Evolutionary conservation across 2,329 filamentous ascomycete genomes (phyloP).

Genomic region (Lasiodiplodia hormozganensis): DNA sequence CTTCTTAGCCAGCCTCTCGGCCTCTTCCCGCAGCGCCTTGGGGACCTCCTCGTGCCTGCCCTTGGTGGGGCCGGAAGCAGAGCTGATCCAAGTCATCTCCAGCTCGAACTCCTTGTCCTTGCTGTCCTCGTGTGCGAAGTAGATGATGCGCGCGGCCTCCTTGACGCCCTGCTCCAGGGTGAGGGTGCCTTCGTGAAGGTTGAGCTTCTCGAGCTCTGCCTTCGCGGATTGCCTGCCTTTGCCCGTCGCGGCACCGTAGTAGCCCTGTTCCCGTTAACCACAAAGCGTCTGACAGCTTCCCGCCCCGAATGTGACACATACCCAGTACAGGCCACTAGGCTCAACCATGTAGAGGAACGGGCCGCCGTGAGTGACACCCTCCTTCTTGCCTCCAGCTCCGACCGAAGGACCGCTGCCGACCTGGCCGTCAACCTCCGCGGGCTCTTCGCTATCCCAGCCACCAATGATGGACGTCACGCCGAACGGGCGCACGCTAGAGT

Average conservation of each 20-base stretch:
- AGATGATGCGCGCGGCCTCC: slow-evolving; percentile 96
- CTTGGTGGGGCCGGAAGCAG: slow-evolving; percentile 83
- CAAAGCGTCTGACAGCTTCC: background rate
- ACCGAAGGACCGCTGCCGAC: slow-evolving; percentile 80
- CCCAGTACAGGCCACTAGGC: slow-evolving; percentile 95
- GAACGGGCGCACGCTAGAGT: slow-evolving; percentile 95
- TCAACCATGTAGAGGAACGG: slow-evolving; percentile 99
- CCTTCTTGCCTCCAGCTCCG: slow-evolving; percentile 83
- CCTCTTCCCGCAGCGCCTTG: slow-evolving; percentile 87
- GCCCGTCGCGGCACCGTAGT: slow-evolving; percentile 96
- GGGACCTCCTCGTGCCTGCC: slow-evolving; percentile 93
- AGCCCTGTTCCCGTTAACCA: slow-evolving; percentile 64
- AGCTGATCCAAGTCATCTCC: slow-evolving; percentile 98
- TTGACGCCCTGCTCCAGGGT: slow-evolving; percentile 88
- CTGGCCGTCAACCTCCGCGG: slow-evolving; percentile 86
- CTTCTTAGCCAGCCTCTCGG: slow-evolving; percentile 90
- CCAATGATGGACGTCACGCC: slow-evolving; percentile 94
- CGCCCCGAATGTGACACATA: slow-evolving; percentile 43
- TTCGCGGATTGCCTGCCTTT: slow-evolving; percentile 97
- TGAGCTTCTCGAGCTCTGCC: slow-evolving; percentile 97
- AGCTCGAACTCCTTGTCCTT: slow-evolving; percentile 99
- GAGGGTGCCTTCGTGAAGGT: slow-evolving; percentile 78
- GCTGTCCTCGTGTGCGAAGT: slow-evolving; percentile 96
- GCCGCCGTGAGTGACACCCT: slow-evolving; percentile 79
- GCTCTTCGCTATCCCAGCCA: slow-evolving; percentile 89